Conservation (phyloP, 139 green algal genomes). For the Dunaliella sp. region DNA sequence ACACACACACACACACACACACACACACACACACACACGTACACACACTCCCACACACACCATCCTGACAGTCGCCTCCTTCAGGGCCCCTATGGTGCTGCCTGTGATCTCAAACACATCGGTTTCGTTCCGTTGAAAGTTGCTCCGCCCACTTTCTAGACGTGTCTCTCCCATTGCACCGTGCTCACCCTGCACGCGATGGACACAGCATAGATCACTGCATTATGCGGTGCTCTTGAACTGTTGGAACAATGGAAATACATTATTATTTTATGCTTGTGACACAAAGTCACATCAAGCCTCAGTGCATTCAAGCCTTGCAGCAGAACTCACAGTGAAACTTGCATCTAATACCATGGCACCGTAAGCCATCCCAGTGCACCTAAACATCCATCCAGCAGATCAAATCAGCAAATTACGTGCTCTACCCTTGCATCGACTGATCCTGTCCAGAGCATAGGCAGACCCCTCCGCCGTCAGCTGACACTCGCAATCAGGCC, state of each 20-base stretch:
- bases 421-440: too few species aligned
- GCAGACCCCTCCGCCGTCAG: not conserved
- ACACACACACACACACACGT: slow-evolving; percentile 33
- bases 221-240: too few species aligned
- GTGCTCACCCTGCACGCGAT: slow-evolving; percentile 25
- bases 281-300: too few species aligned
- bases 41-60: slow-evolving; percentile 20
- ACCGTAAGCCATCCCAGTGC: too few species aligned
- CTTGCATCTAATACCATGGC: too few species aligned
- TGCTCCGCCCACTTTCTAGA: slow-evolving; percentile 29
- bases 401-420: too few species aligned
- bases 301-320: too few species aligned
- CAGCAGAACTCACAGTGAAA: too few species aligned
- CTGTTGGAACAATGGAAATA: too few species aligned
- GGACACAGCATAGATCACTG: too few species aligned
- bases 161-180: slow-evolving; percentile 45
- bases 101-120: slow-evolving; percentile 42
- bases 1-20: slow-evolving; percentile 5
- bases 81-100: slow-evolving; percentile 36
- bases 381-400: too few species aligned
- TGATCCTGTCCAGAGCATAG: not conserved
- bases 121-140: slow-evolving; percentile 15
- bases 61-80: slow-evolving; percentile 41
- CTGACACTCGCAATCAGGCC: not conserved
- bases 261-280: too few species aligned